A percentile compares a stretch with the other conserved stretches of the same genome.
Evolutionary conservation across 1,284 basidiomycete genomes (phyloP).

Genomic region (Naganishia sp.): DNA sequence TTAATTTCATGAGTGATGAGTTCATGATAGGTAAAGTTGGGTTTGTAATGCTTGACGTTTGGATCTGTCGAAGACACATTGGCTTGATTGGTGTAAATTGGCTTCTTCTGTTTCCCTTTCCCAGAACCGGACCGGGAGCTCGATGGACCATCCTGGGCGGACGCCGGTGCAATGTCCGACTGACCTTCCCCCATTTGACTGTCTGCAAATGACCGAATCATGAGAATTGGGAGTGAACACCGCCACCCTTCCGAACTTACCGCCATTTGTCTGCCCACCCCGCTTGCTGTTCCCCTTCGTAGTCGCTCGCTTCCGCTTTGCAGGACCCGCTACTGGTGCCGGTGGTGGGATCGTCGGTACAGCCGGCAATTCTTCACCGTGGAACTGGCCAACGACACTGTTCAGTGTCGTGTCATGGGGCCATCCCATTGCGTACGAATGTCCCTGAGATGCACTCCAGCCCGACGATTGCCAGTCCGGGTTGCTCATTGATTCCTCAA

Average conservation of each 20-base stretch:
- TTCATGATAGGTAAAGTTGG: slow-evolving; percentile 53
- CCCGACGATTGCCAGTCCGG: slow-evolving; percentile 23
- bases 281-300: slow-evolving; percentile 26
- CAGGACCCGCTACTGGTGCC: neutral
- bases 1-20: slow-evolving; percentile 54
- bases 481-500: slow-evolving; percentile 6
- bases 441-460: slow-evolving; percentile 21
- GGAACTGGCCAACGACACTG: slow-evolving; percentile 23
- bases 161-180: neutral
- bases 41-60: slow-evolving; percentile 46
- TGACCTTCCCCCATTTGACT: neutral
- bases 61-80: slow-evolving; percentile 27
- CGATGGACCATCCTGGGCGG: slow-evolving; percentile 13
- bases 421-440: slow-evolving; percentile 17
- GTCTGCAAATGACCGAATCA: neutral
- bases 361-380: slow-evolving; percentile 11
- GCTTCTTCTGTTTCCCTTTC: slow-evolving; percentile 30
- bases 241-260: neutral
- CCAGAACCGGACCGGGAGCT: slow-evolving; percentile 16
- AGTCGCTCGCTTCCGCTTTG: slow-evolving; percentile 20
- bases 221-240: too few relatives aligned
- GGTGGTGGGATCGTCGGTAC: slow-evolving; percentile 1
- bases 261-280: slow-evolving; percentile 2
- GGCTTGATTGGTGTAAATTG: slow-evolving; percentile 31
- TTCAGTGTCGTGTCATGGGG: slow-evolving; percentile 22